Conservation (phyloP, 2,329 filamentous ascomycete species). For the Hymenoscyphus salicellus region DNA sequence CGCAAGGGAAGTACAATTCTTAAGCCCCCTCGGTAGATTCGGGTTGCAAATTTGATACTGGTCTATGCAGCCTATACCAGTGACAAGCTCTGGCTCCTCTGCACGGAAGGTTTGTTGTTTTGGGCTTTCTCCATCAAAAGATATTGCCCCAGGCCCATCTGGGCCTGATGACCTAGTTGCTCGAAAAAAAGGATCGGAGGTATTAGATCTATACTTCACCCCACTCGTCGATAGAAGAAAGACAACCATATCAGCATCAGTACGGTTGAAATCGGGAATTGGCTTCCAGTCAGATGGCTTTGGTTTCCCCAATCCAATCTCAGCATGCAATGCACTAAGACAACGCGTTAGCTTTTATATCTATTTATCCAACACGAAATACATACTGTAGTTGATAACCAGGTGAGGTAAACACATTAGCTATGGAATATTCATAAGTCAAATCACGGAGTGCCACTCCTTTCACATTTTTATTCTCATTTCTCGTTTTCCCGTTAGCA, state of each 20-base stretch:
- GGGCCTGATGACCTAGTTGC: background rate
- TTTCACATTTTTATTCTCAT: background rate
- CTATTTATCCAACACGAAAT: background rate
- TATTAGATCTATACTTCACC: background rate
- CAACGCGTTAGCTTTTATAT: background rate
- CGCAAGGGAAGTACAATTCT: conserved; percentile 5
- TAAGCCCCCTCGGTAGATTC: background rate
- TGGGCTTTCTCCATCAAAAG: background rate
- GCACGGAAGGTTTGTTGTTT: background rate
- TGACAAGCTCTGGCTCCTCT: background rate
- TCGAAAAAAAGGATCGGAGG: background rate
- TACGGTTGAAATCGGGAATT: background rate
- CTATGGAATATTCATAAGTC: background rate
- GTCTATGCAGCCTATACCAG: conserved; percentile 35
- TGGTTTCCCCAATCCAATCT: background rate
- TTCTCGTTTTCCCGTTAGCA: background rate
- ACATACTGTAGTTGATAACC: conserved; percentile 4
- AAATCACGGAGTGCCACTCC: background rate
- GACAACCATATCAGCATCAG: background rate
- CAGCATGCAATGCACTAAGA: background rate
- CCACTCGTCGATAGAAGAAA: conserved; percentile 5
- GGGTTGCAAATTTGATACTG: conserved; percentile 40
- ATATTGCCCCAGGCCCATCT: too few species aligned
- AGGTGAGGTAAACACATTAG: background rate
- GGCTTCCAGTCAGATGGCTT: background rate